phyloP scores from a whole-genome alignment of 129 eudicot genomes.

The Helianthus annuus region HanXRQr2.0-SUNRISE NC_035447.2:170532185-170532684 shows the following conservation, averaged over 20 bases:
- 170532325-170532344: background rate
- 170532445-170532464: background rate
- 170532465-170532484: background rate
- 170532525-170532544: too few species aligned
- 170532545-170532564: background rate
- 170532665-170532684: too few species aligned
- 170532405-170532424: slow-evolving; percentile 14
- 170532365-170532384: too few species aligned
- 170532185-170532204: slow-evolving; percentile 94
- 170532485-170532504: background rate
- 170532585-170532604: too few species aligned
- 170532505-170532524: too few species aligned
- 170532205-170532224: slow-evolving; percentile 97
- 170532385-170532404: too few species aligned
- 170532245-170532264: slow-evolving; percentile 78
- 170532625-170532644: too few species aligned
- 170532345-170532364: too few species aligned
- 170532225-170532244: slow-evolving; percentile 89
- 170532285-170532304: background rate
- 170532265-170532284: background rate
- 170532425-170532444: background rate
- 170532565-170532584: background rate
- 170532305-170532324: background rate
- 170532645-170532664: too few species aligned
- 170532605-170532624: too few species aligned